Evolutionary conservation across 2,329 filamentous ascomycete species (phyloP).

Genomic region (Aspergillus sp.): DNA sequence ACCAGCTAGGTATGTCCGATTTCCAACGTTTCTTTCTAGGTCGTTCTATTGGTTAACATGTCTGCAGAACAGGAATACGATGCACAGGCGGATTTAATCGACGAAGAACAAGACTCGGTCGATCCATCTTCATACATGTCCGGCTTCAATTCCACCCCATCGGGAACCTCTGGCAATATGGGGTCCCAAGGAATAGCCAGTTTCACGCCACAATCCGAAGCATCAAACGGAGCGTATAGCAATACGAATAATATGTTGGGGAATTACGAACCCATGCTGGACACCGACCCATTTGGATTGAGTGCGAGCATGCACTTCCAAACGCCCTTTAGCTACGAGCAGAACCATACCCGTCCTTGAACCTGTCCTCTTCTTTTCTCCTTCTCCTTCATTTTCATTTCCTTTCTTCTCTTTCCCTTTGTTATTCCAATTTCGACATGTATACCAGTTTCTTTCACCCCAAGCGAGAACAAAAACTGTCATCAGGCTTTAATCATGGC

Average conservation of each 20-base stretch:
- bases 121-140: constrained; percentile 60
- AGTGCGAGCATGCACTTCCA: constrained; percentile 95
- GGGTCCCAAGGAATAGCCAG: constrained; percentile 37
- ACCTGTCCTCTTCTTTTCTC: constrained; percentile 1
- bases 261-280: constrained; percentile 75
- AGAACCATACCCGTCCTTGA: constrained; percentile 30
- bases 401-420: background rate
- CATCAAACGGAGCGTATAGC: constrained; percentile 33
- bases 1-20: constrained; percentile 81
- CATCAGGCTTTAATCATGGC: constrained; percentile 3
- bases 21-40: background rate
- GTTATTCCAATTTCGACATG: background rate
- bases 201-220: constrained; percentile 32
- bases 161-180: constrained; percentile 30
- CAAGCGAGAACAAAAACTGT: background rate
- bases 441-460: constrained; percentile 5
- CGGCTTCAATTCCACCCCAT: constrained; percentile 37
- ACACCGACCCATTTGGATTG: constrained; percentile 87
- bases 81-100: constrained; percentile 77
- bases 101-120: constrained; percentile 66
- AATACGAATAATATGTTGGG: constrained; percentile 50
- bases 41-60: constrained; percentile 4
- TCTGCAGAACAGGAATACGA: constrained; percentile 93
- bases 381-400: no score
- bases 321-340: constrained; percentile 56